Evolutionary conservation across 1,284 basidiomycete species (phyloP).

Genomic region (Ganoderma lingzhi): DNA sequence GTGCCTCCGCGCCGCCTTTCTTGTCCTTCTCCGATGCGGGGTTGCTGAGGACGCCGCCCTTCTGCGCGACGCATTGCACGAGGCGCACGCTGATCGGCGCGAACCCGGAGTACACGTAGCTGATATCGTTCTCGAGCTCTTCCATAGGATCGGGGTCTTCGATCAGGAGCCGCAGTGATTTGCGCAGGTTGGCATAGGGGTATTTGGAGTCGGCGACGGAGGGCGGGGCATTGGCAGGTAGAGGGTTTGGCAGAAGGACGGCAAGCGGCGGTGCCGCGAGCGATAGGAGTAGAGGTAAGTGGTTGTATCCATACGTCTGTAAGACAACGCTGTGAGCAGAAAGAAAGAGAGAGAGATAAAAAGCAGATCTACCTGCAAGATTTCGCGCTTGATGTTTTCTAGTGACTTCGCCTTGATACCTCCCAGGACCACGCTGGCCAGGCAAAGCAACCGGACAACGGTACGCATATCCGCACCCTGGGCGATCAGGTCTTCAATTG

Average conservation of each 20-base stretch:
- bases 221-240: slow-evolving; percentile 57
- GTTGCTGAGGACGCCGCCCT: slow-evolving; percentile 86
- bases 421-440: slow-evolving; percentile 85
- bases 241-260: slow-evolving; percentile 69
- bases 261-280: slow-evolving; percentile 79
- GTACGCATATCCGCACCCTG: slow-evolving; percentile 83
- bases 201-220: slow-evolving; percentile 60
- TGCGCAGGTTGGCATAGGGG: slow-evolving; percentile 79
- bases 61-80: slow-evolving; percentile 92
- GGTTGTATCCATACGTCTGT: slow-evolving; percentile 92
- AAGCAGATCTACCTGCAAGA: slow-evolving; percentile 74
- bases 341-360: slow-evolving; percentile 10
- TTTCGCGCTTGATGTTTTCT: slow-evolving; percentile 90
- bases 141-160: slow-evolving; percentile 85
- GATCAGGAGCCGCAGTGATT: slow-evolving; percentile 90
- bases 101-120: slow-evolving; percentile 97
- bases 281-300: slow-evolving; percentile 86
- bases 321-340: slow-evolving; percentile 18
- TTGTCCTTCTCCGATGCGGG: slow-evolving; percentile 66
- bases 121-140: slow-evolving; percentile 91
- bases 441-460: slow-evolving; percentile 84
- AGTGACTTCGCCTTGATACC: slow-evolving; percentile 90
- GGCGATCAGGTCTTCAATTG: slow-evolving; percentile 89
- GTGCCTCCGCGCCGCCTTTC: slow-evolving; percentile 36
- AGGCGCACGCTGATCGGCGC: slow-evolving; percentile 93